Percentiles rank a stretch among this genome's conserved stretches.
phyloP scores from a whole-genome alignment of 139 green algal genomes.

The Mesotaenium endlicherianum region DNA sequence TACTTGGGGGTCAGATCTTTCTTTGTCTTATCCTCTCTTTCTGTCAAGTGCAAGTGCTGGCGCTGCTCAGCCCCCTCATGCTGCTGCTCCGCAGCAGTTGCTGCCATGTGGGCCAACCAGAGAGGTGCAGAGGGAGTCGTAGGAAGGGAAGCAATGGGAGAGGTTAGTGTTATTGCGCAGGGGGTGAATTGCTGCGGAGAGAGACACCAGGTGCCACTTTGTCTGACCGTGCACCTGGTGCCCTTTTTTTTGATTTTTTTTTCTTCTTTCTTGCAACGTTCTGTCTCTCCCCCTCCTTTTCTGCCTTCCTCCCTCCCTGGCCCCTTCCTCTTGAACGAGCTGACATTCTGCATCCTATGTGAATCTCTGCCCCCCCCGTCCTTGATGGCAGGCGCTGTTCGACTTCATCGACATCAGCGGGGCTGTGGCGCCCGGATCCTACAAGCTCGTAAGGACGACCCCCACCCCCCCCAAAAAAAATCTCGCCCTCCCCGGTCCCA shows the following conservation, averaged over 20 bases:
- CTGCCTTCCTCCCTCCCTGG: background rate
- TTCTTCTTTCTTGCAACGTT: background rate
- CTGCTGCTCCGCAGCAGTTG: no score
- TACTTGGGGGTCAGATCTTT: no score
- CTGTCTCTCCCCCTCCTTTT: background rate
- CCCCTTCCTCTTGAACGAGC: background rate
- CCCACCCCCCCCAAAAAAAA: no score
- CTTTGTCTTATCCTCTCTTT: no score
- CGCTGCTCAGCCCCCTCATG: no score
- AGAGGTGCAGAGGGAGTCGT: no score
- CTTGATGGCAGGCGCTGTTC: conserved; percentile 22
- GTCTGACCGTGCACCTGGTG: background rate
- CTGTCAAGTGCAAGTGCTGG: no score
- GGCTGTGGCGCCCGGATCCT: conserved; percentile 17
- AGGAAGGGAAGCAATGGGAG: no score
- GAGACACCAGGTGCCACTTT: background rate
- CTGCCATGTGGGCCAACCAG: no score
- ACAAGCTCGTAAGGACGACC: conserved; percentile 15
- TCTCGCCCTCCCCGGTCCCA: no score
- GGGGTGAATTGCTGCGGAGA: no score
- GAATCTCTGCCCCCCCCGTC: background rate
- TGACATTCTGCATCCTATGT: background rate
- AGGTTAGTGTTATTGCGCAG: no score
- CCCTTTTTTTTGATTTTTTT: background rate
- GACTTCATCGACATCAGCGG: conserved; percentile 36